Base-by-base conservation (phyloP, 371 early-diverging fungal species). In the Coemansia sp. region DNA sequence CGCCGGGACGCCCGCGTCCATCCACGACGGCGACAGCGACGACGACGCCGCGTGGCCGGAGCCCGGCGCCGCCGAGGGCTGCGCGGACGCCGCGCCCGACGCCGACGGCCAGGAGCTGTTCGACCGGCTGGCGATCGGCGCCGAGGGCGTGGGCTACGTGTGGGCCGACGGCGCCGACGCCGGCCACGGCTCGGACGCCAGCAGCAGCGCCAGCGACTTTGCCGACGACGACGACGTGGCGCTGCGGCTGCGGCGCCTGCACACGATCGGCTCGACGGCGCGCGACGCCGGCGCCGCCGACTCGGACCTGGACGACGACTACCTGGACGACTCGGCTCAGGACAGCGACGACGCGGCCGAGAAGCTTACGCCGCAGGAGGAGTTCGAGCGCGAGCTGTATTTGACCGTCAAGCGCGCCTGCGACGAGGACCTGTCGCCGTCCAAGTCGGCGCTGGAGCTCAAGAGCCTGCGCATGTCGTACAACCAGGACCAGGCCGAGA, bases 401-500 rank as follows among this genome's bases (percentile, higher is more conserved):
- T 83, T 83, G 63, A 94, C 94, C 0, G 69, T 95, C 54, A 86
- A 89, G 33, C 84, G 95, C 12, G 91, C 94, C 9, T 82, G 95
- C 63, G 81, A 79, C 33, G 92, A 94, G 57, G 80, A 85, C 47
- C 93, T 91, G 67, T 72, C 81, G 1, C 83, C 90, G 9, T 93
- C 92, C 31, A 86, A 86, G 60, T 86, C 94, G 6, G 84, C 85
- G 10, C 76, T 94, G 14, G 97, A 98, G 81, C 82, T 97, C 35
- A 95, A 93, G 57, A 88, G 94, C 7, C 78, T 93, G 61, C 91
- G 95, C 65, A 90, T 96, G 90, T 89, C 95, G 5, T 86, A 85
- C 66, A 90, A 96, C 72, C 87, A 90, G 31, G 86, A 85, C 10
- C 94, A 91, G 64, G 81, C 84, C 26, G 89, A 91, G 72, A 83